Conservation (phyloP, 768 basidiomycete genomes). For the Cubamyces sp. region DNA sequence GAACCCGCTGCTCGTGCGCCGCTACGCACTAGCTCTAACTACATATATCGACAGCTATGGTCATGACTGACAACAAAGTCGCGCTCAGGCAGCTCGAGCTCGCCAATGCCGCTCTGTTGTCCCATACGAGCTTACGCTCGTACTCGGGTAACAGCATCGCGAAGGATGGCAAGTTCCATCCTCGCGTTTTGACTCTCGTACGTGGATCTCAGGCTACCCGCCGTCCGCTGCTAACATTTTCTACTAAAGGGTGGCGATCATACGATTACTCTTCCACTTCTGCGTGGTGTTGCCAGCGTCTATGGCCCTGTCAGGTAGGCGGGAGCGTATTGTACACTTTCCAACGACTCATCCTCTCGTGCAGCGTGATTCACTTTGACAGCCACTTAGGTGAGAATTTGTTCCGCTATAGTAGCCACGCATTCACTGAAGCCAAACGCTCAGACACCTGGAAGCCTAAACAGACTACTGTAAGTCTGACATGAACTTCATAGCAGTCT, state of each 20-base stretch:
- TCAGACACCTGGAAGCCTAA: slow-evolving; percentile 32
- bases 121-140: slow-evolving; percentile 21
- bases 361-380: slow-evolving; percentile 40
- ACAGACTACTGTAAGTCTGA: slow-evolving; percentile 8
- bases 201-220: background rate
- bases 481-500: background rate
- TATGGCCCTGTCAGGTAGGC: slow-evolving; percentile 38
- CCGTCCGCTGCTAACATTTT: background rate
- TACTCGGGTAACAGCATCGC: slow-evolving; percentile 30
- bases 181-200: slow-evolving; percentile 38
- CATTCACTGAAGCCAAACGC: background rate
- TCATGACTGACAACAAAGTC: slow-evolving; percentile 35
- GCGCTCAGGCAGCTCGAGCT: slow-evolving; percentile 39
- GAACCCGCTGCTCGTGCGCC: background rate
- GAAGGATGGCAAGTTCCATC: slow-evolving; percentile 40
- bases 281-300: slow-evolving; percentile 35
- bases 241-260: slow-evolving; percentile 34
- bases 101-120: slow-evolving; percentile 33
- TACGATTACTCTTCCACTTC: slow-evolving; percentile 38
- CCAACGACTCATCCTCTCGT: background rate
- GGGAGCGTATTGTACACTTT: background rate
- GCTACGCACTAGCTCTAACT: background rate
- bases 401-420: background rate
- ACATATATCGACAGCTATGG: slow-evolving; percentile 27
- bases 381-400: slow-evolving; percentile 34